Base-by-base conservation (phyloP, 805 yeast genomes). In the Nakazawaea wickerhamii region DNA sequence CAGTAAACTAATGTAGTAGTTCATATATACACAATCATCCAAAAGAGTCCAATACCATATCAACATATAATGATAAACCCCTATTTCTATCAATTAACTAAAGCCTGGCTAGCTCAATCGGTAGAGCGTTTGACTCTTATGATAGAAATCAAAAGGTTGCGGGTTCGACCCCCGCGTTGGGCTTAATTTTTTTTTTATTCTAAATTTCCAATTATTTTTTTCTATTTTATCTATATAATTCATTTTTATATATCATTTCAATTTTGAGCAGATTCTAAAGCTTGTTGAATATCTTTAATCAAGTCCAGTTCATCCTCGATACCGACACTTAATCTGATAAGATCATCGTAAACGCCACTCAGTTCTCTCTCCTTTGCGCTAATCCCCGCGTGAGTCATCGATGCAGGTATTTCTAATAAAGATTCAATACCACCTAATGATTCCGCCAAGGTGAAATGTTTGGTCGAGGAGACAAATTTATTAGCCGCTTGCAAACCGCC, bases 381-480 rank as follows among this genome's bases (percentile, higher is more conserved):
- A 61, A 86, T 86, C 59, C 95, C 95, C 43, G 91, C 93, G 56
- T 86, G 95, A 54, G 95, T 86, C 95, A 86, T 86, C 45, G 79
- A 77, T 36, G 95, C 93, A 32, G 95, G 96, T 38, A 87, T 90
- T 65, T 87, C 95, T 50, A 84, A 67, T 56, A 86, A 70, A 7
- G 90, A 81, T 68, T 87, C 95, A 49, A 87, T 81, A 53, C 95
- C 95, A 52, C 96, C 96, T 48, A 87, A 74, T 17, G 95, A 85
- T 68, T 88, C 95, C 44, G 95, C 95, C 57, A 87, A 71, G 17
- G 93, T 81, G 72, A 87, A 87, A 48, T 84, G 59, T 67, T 81
- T 77, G 49, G 95, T 84, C 36, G 78, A 57, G 36, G 84, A 77
- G 46, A 90, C 76, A 72, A 87, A 84, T 52, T 70, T 70, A 45